Conservation (phyloP, 257 asterid species). For the Rubia yunnanensis region DNA sequence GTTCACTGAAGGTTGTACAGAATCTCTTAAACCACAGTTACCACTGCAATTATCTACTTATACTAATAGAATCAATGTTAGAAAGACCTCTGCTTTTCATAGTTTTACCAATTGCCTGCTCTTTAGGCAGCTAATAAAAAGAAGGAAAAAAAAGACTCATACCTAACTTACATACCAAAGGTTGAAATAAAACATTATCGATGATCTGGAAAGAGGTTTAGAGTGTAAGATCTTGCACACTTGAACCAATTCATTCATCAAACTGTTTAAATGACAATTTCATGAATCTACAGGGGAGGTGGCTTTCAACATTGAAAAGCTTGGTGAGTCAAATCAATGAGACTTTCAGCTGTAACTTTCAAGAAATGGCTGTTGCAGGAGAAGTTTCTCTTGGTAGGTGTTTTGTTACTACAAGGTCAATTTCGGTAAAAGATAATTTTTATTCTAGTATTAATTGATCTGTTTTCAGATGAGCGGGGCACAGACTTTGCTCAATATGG, state of each 20-base stretch:
- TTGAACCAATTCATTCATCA: background rate
- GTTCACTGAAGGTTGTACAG: slow-evolving; percentile 51
- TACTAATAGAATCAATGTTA: background rate
- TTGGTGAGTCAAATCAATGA: slow-evolving; percentile 72
- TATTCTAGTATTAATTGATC: slow-evolving; percentile 15
- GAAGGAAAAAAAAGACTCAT: background rate
- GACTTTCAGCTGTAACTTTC: slow-evolving; percentile 80
- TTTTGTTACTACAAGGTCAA: background rate
- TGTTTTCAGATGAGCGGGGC: slow-evolving; percentile 64
- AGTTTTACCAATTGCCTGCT: slow-evolving; percentile 1
- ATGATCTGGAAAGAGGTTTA: background rate
- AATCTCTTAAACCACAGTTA: background rate
- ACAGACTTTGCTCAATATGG: slow-evolving; percentile 87
- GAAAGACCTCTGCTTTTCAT: background rate
- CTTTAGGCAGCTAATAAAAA: background rate
- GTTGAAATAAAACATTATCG: background rate
- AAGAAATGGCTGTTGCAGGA: slow-evolving; percentile 99
- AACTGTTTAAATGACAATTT: slow-evolving; percentile 15
- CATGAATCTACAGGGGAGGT: slow-evolving; percentile 50
- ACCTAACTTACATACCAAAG: background rate
- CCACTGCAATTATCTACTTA: background rate
- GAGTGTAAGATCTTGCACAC: background rate
- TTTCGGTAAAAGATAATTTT: background rate
- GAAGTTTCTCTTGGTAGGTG: slow-evolving; percentile 76
- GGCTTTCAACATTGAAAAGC: slow-evolving; percentile 80